Evolutionary conservation across 139 green algal genomes (phyloP).

Genomic region (Edaphochlamys debaryana): DNA sequence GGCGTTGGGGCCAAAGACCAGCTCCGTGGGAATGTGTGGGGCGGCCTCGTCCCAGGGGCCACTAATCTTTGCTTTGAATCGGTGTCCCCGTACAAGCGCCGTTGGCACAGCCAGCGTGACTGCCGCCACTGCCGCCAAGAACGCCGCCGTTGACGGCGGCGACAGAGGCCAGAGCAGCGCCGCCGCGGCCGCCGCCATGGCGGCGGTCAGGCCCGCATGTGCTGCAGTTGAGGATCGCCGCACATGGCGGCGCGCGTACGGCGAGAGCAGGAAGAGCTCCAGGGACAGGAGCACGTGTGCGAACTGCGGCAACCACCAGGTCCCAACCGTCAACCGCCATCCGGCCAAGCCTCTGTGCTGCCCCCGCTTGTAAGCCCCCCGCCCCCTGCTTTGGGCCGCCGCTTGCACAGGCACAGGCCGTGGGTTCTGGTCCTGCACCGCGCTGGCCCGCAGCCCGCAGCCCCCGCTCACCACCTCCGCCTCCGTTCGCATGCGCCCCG

Average conservation of each 20-base stretch:
- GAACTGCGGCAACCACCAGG: conserved; percentile 49
- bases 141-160: conserved; percentile 41
- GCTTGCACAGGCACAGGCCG: too few species aligned
- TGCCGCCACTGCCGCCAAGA: conserved; percentile 38
- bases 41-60: conserved; percentile 90
- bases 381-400: too few species aligned
- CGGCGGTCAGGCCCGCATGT: conserved; percentile 55
- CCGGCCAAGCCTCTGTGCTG: too few species aligned
- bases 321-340: too few species aligned
- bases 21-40: conserved; percentile 60
- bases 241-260: conserved; percentile 78
- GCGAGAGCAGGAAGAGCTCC: conserved; percentile 82
- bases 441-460: too few species aligned
- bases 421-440: too few species aligned
- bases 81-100: conserved; percentile 87
- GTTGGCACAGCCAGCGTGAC: conserved; percentile 78
- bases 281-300: conserved; percentile 84
- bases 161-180: conserved; percentile 53
- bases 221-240: conserved; percentile 26
- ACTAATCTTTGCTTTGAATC: conserved; percentile 93
- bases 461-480: conserved; percentile 66
- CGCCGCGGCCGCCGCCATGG: conserved; percentile 43
- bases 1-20: too few species aligned
- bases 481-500: conserved; percentile 72
- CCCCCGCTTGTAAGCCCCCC: too few species aligned